Conservation (phyloP, 75 land plant genomes). For the Chamaecyparis obtusa region DNA sequence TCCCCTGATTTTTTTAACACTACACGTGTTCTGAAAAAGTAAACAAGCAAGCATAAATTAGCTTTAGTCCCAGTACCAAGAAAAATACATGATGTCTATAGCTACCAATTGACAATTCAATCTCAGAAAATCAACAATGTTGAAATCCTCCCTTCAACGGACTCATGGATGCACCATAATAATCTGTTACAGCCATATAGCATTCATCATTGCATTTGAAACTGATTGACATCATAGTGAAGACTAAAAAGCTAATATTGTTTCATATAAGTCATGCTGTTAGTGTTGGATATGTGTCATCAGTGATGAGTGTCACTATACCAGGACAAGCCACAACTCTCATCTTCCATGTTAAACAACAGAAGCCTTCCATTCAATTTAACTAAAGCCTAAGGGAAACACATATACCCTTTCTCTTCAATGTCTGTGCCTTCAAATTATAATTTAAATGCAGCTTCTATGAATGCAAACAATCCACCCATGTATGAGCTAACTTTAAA, state of each 20-base stretch:
- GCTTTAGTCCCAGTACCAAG: too few species aligned
- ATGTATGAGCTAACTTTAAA: too few species aligned
- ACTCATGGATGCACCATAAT: background rate
- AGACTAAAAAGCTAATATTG: background rate
- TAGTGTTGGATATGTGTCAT: background rate
- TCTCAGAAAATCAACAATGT: too few species aligned
- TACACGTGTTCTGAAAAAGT: constrained; percentile 76
- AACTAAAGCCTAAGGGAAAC: background rate
- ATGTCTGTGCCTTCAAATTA: background rate
- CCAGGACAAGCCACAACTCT: background rate
- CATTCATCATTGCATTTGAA: background rate
- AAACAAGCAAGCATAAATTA: background rate
- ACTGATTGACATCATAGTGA: background rate
- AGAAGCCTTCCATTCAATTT: background rate
- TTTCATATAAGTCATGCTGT: background rate
- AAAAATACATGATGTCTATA: too few species aligned
- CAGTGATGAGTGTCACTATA: background rate
- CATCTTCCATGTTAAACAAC: background rate
- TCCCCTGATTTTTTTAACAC: constrained; percentile 77
- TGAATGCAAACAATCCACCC: too few species aligned
- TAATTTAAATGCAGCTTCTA: background rate
- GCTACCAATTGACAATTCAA: too few species aligned
- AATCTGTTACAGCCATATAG: background rate
- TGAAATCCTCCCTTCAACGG: too few species aligned
- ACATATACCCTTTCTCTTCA: background rate